These are phyloP conservation scores for Plantago ovata DNA, from an alignment of 257 asterid genomes.

Conservation along the genomic window DNA sequence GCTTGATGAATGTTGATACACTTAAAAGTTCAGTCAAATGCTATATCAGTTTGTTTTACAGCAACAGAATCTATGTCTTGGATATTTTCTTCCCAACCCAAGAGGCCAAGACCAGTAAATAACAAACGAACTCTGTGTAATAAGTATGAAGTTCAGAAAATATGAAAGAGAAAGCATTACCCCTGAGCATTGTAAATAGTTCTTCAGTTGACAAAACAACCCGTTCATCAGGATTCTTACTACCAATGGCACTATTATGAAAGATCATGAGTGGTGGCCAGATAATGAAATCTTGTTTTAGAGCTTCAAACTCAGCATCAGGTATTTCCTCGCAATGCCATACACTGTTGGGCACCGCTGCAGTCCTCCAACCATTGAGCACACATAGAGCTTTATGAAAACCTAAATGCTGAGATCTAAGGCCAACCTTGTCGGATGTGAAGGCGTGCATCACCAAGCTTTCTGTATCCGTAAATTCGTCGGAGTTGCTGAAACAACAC, in stretches of 20 bases:
- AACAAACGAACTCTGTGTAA: too few species aligned
- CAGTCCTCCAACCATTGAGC: slow-evolving; percentile 59
- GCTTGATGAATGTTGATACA: too few species aligned
- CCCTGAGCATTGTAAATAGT: slow-evolving; percentile 48
- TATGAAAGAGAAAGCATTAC: slow-evolving; percentile 30
- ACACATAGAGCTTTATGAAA: slow-evolving; percentile 69
- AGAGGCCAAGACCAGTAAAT: too few species aligned
- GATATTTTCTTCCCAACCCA: too few species aligned
- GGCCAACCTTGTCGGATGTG: slow-evolving; percentile 40
- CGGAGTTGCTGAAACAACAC: slow-evolving; percentile 47
- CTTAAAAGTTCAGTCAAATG: too few species aligned
- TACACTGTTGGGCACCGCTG: slow-evolving; percentile 29
- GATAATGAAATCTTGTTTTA: slow-evolving; percentile 60
- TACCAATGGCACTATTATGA: slow-evolving; percentile 45
- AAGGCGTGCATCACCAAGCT: slow-evolving; percentile 60
- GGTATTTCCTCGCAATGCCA: slow-evolving; percentile 53
- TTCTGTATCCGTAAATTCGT: slow-evolving; percentile 49
- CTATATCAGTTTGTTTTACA: too few species aligned
- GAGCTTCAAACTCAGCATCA: slow-evolving; percentile 31
- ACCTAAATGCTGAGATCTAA: slow-evolving; percentile 67
- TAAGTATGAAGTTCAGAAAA: too few species aligned
- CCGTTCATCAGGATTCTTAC: slow-evolving; percentile 35
- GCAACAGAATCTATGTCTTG: too few species aligned
- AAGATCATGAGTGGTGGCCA: slow-evolving; percentile 73
- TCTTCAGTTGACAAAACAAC: slow-evolving; percentile 50